Percentiles rank a stretch among this genome's conserved stretches.
Evolutionary conservation across 2,329 filamentous ascomycete genomes (phyloP).

Genomic region (Rasamsonia emersonii): DNA sequence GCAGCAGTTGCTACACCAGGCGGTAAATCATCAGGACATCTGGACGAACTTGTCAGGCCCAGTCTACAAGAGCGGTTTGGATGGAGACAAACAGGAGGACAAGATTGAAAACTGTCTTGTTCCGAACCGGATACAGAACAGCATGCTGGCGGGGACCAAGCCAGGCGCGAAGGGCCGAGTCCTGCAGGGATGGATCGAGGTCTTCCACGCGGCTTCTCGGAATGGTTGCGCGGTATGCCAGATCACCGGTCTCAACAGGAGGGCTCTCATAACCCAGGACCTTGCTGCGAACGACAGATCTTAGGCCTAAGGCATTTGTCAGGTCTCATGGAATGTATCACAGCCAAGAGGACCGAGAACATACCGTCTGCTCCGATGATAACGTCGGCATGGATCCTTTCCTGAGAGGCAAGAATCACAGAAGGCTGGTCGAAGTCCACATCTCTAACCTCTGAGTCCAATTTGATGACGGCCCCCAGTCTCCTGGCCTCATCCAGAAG

Average conservation of each 20-base stretch:
- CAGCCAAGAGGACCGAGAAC: too few relatives aligned
- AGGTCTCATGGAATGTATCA: too few relatives aligned
- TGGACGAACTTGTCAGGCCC: too few relatives aligned
- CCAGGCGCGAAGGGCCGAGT: slow-evolving; percentile 53
- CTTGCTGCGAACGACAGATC: not conserved
- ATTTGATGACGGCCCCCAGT: slow-evolving; percentile 4
- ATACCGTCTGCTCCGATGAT: slow-evolving; percentile 1
- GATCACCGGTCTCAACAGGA: slow-evolving; percentile 53
- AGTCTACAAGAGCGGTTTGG: too few relatives aligned
- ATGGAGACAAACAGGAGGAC: too few relatives aligned
- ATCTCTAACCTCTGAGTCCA: slow-evolving; percentile 1
- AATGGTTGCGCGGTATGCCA: slow-evolving; percentile 52
- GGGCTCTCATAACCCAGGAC: slow-evolving; percentile 32
- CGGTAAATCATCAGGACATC: slow-evolving; percentile 55
- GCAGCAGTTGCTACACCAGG: slow-evolving; percentile 42
- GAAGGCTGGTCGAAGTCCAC: not conserved
- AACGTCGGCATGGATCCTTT: not conserved
- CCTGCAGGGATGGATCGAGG: too few relatives aligned
- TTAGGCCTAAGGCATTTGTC: too few relatives aligned
- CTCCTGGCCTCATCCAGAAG: slow-evolving; percentile 2
- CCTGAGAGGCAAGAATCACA: not conserved
- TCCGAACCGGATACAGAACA: slow-evolving; percentile 54
- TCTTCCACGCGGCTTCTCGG: slow-evolving; percentile 44
- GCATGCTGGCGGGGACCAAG: slow-evolving; percentile 54
- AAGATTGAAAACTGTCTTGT: slow-evolving; percentile 49